Base-by-base conservation (phyloP, 1,284 basidiomycete genomes). In the Cutaneotrichosporon arboriforme region DNA sequence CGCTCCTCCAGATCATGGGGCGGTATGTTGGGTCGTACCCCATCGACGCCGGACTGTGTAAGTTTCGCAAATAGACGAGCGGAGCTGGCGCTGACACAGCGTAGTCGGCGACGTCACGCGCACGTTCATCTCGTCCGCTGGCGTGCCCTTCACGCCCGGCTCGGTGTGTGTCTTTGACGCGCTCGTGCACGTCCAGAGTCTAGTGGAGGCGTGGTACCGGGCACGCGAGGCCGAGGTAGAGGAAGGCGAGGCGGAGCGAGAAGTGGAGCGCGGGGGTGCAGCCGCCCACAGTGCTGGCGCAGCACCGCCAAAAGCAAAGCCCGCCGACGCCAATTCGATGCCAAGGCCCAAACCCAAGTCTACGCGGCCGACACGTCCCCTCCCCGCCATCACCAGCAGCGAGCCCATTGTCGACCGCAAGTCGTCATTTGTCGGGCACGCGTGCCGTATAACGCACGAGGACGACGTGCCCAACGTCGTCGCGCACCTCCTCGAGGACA, bases 101-200 rank as follows among this genome's bases (percentile, higher is more conserved):
- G n/a, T 49, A 75, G 73, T 91, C 67, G 88, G 88, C 17, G 81
- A 81, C 9, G 80, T 91, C 33, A 80, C 91, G 9, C 82, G 86
- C 36, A 91, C 88, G 0, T 93, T 83, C 72, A 89, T 92, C 54
- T 87, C 88, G 1, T 69, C 79, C 17, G 81, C 80, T 46, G 88
- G 87, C 7, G 81, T 88, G 9, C 83, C 88, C 54, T 91, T 86
- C 82, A 77, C 77, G 1, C 76, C 83, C 17, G 88, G 85, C 46
- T 80, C 80, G 1, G 84, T 90, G 13, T 90, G 87, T 65, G 87
- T 93, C 14, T 94, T 93, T 67, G 90, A 94, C 61, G 90, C 90
- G 10, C 75, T 92, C 10, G 85, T 89, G 65, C 84, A 81, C 68
- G 83, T 87, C n/a, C 76, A 86, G 41, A 83, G 87, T 47, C 77